These are phyloP conservation scores for Suillus subluteus DNA, from an alignment of 768 basidiomycete species.

Conservation along the genomic window DNA sequence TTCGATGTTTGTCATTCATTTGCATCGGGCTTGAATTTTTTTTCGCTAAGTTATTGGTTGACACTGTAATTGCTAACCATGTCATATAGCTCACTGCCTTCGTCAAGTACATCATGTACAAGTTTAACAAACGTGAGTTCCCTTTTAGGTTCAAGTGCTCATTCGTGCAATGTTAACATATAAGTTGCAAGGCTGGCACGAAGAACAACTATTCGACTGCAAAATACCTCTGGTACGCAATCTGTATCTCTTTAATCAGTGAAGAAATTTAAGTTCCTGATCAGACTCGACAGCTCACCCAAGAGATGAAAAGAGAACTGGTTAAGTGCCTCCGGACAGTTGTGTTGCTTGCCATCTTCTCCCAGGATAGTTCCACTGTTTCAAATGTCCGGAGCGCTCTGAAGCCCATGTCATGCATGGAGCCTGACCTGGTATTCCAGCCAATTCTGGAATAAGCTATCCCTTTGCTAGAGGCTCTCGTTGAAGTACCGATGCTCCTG, in stretches of 20 bases:
- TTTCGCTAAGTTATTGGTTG: neutral
- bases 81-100: conserved; percentile 9
- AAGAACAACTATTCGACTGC: conserved; percentile 77
- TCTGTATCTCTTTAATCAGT: conserved; percentile 2
- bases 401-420: conserved; percentile 82
- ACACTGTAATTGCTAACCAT: conserved; percentile 12
- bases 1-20: conserved; percentile 44
- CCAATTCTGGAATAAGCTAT: conserved; percentile 83
- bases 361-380: conserved; percentile 75
- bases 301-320: conserved; percentile 79
- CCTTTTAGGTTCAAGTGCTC: neutral
- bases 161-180: conserved; percentile 7
- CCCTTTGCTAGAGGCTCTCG: conserved; percentile 83
- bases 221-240: conserved; percentile 68
- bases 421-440: conserved; percentile 83
- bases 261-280: conserved; percentile 7
- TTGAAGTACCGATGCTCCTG: conserved; percentile 56
- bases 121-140: conserved; percentile 77
- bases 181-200: conserved; percentile 64
- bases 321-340: conserved; percentile 83
- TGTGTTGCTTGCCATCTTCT: conserved; percentile 88
- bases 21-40: conserved; percentile 2
- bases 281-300: conserved; percentile 76
- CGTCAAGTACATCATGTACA: conserved; percentile 77
- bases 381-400: conserved; percentile 78